These are phyloP conservation scores for Aspergillus thermomutatus DNA, from an alignment of 2,329 filamentous ascomycete genomes.

Conservation along the genomic window DNA sequence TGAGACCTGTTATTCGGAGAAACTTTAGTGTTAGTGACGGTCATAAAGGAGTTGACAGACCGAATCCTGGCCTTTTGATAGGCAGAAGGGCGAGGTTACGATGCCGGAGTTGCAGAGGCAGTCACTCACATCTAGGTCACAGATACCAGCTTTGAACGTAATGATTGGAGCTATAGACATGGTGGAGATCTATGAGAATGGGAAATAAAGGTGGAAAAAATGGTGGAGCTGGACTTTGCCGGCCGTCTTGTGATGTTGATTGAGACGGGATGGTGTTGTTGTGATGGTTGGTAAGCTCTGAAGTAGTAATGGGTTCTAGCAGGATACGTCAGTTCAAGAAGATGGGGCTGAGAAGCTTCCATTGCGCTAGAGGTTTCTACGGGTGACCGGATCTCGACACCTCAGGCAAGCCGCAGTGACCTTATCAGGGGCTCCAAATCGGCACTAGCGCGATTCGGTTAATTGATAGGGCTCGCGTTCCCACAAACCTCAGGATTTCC, in stretches of 20 bases:
- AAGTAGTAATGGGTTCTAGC: slow-evolving; percentile 18
- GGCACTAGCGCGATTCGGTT: slow-evolving; percentile 39
- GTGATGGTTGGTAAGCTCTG: slow-evolving; percentile 10
- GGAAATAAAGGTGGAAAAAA: slow-evolving; percentile 7
- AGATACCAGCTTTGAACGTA: slow-evolving; percentile 93
- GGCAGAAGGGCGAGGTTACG: slow-evolving; percentile 1
- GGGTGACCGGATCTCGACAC: background rate
- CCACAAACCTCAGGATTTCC: slow-evolving; percentile 43
- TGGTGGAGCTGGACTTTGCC: background rate
- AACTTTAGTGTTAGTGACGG: slow-evolving; percentile 8
- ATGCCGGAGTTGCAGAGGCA: background rate
- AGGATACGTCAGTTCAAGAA: slow-evolving; percentile 27
- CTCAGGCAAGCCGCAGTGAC: slow-evolving; percentile 12
- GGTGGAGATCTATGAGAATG: slow-evolving; percentile 18
- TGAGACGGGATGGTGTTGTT: background rate
- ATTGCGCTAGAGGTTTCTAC: slow-evolving; percentile 8
- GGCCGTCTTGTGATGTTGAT: background rate
- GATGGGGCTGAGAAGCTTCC: slow-evolving; percentile 1
- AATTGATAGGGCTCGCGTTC: slow-evolving; percentile 41
- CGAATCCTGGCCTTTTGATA: background rate
- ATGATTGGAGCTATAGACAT: slow-evolving; percentile 88
- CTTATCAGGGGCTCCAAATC: slow-evolving; percentile 22
- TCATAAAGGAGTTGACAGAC: background rate
- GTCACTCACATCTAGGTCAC: slow-evolving; percentile 72
- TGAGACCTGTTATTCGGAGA: slow-evolving; percentile 39